Evolutionary conservation across 169 alveolate species (phyloP), one percentile per base, ranked within the genome.

Genomic region (Theileria sp.): DNA sequence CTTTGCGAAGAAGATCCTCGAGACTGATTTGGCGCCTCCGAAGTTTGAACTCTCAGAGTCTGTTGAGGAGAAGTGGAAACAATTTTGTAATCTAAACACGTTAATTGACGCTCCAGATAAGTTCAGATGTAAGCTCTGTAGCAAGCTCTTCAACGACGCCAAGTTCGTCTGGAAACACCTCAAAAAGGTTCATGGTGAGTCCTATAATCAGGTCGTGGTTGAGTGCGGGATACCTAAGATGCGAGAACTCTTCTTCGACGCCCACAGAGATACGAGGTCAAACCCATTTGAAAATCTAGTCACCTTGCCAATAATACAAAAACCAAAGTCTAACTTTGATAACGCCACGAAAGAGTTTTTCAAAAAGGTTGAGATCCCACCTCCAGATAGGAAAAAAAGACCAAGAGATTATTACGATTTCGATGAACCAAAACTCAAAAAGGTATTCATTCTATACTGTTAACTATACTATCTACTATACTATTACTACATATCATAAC

Each of bases 141-240:
- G 77, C 44, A 84, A 84, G 87, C 74, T 84, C 28, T 84, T 84
- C 79, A 84, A 77, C 72, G 90, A 84, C 87, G 49, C 90, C 30
- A 84, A 84, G 83, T 84, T 77, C 36, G 90, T 84, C 12, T 84
- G 90, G 90, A 84, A 84, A 70, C 90, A 84, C 73, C 78, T 84
- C 21, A 75, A 76, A 77, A 62, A 73, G 60, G 71, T 75, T 71
- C 90, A 84, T 58, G 73, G 44, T 0, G 87, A 77, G 61, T 23
- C 67, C n/a, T 67, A 84, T 77, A 67, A 67, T 25, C 71, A 78
- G 61, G 77, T 84, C 2, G 86, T 84, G 65, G 78, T 84, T 17
- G 87, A 84, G 68, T 84, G 84, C 75, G 90, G 90, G 66, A 61
- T 84, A 15, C 86, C 87, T 0, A 73, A 78, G 68, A 84, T 84